These are phyloP conservation scores for Tulasnella sp. DNA, from an alignment of 768 basidiomycete species.

Conservation along the genomic window DNA sequence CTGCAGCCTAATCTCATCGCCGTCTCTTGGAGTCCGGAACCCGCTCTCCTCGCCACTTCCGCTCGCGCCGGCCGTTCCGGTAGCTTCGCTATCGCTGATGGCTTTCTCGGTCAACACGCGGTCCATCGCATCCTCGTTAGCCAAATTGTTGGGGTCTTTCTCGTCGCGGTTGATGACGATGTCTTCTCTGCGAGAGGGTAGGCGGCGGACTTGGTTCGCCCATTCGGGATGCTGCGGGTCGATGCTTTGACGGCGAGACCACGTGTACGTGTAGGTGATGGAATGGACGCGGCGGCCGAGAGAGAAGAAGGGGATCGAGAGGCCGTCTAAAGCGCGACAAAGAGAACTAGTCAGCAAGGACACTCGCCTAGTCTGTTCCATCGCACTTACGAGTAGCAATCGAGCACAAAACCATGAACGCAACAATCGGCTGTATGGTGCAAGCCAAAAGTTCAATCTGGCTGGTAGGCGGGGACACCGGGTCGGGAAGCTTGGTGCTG, in stretches of 20 bases:
- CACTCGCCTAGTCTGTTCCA: neutral
- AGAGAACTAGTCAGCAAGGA: neutral
- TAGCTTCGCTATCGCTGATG: conserved; percentile 30
- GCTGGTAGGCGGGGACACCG: conserved; percentile 51
- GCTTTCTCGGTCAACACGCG: conserved; percentile 32
- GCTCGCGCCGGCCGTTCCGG: conserved; percentile 30
- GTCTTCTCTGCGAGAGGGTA: conserved; percentile 61
- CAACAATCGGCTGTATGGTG: conserved; percentile 86
- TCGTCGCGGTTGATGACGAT: conserved; percentile 83
- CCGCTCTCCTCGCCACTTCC: neutral
- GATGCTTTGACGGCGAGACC: conserved; percentile 68
- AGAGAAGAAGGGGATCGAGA: conserved; percentile 93
- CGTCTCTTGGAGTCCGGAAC: too few relatives aligned
- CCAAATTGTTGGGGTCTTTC: conserved; percentile 40
- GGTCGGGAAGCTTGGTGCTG: conserved; percentile 53
- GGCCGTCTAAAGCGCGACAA: conserved; percentile 51
- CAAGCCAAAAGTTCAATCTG: conserved; percentile 65
- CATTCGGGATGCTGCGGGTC: conserved; percentile 64
- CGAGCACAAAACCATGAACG: conserved; percentile 90
- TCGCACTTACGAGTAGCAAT: conserved; percentile 67
- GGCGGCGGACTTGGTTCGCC: conserved; percentile 69
- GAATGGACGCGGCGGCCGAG: conserved; percentile 88
- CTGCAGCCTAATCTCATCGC: neutral
- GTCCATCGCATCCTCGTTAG: conserved; percentile 37
- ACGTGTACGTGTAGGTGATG: conserved; percentile 82